These are phyloP conservation scores for Datura wrightii DNA, from an alignment of 257 asterid genomes.

Conservation along the genomic window DNA sequence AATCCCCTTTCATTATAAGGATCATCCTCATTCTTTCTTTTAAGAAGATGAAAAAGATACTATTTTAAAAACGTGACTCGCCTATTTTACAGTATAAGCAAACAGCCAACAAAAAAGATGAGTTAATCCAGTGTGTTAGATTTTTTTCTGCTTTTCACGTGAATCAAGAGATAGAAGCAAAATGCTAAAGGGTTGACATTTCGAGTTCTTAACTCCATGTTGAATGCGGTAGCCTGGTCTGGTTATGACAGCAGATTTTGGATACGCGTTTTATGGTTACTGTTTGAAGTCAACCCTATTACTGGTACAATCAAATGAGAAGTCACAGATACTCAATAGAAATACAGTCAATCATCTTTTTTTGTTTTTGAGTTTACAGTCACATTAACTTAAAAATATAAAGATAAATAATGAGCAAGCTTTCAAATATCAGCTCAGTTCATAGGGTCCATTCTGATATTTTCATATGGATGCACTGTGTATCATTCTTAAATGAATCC, in stretches of 20 bases:
- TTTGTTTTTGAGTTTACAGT: not conserved
- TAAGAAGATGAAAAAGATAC: not conserved
- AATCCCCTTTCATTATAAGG: slow-evolving; percentile 1
- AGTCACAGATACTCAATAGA: not conserved
- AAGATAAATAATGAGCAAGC: not conserved
- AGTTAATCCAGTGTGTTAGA: not conserved
- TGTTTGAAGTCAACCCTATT: not conserved
- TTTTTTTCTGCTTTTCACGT: not conserved
- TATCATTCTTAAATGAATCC: slow-evolving; percentile 10
- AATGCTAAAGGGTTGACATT: not conserved
- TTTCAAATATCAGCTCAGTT: not conserved
- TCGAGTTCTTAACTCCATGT: not conserved
- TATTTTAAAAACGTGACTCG: not conserved
- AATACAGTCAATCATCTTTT: not conserved
- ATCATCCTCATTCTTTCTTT: not conserved
- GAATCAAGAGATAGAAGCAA: not conserved
- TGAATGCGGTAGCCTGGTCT: not conserved
- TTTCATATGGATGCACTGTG: not conserved
- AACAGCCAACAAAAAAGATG: slow-evolving; percentile 1
- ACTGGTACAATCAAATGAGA: not conserved
- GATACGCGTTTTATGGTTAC: not conserved
- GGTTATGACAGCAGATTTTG: not conserved
- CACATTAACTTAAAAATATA: not conserved
- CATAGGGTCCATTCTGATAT: not conserved
- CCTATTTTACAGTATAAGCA: not conserved